These are phyloP conservation scores for Monilinia fructicola DNA, from an alignment of 2,329 filamentous ascomycete genomes.

Conservation along the genomic window DNA sequence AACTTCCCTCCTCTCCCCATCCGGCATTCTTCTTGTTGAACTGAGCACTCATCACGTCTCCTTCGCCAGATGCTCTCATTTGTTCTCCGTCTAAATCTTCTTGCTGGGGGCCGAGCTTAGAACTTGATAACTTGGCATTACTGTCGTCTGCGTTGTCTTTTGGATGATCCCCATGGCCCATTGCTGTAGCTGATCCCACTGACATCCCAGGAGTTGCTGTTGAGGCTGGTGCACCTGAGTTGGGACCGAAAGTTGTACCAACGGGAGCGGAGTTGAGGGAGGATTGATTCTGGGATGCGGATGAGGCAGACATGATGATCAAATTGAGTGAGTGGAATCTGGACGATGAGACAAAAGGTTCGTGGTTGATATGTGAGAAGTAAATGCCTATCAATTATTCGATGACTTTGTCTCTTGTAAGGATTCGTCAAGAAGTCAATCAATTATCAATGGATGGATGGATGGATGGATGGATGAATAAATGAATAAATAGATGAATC, in stretches of 20 bases:
- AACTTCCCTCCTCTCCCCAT: constrained; percentile 38
- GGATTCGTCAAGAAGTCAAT: neutral
- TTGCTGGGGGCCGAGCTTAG: constrained; percentile 36
- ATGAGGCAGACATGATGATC: constrained; percentile 37
- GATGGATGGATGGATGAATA: no score
- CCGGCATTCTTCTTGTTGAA: constrained; percentile 40
- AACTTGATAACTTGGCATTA: constrained; percentile 33
- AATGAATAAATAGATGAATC: no score
- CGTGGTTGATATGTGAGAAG: neutral
- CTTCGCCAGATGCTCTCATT: constrained; percentile 38
- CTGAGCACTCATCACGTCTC: constrained; percentile 39
- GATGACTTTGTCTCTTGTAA: neutral
- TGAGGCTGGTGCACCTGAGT: constrained; percentile 28
- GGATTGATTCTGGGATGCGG: constrained; percentile 38
- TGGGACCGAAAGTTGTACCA: constrained; percentile 34
- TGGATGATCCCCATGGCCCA: constrained; percentile 38
- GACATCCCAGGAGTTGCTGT: constrained; percentile 35
- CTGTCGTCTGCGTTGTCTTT: constrained; percentile 38
- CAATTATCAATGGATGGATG: no score
- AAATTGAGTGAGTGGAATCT: constrained; percentile 13
- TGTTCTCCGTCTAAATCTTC: constrained; percentile 41
- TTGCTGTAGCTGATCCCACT: constrained; percentile 37
- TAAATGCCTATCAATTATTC: neutral
- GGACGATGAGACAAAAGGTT: neutral
- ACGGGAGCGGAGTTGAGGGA: constrained; percentile 29